Base-by-base conservation (phyloP, 768 basidiomycete genomes). In the Suillus occidentalis region DNA sequence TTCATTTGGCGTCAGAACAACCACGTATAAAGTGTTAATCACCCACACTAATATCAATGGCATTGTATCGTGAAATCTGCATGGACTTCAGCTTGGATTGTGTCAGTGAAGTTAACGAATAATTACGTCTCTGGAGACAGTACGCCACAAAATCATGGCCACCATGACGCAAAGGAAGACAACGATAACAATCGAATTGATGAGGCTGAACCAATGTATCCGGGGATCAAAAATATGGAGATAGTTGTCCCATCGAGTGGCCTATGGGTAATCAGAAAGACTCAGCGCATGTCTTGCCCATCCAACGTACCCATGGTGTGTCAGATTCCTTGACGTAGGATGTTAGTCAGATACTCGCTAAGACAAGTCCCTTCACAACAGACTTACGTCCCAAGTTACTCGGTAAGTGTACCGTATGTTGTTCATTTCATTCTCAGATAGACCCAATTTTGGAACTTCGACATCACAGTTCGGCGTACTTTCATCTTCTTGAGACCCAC, bases 181-280 rank as follows among this genome's bases (percentile, higher is more conserved):
- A 34, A 92, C 94, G 65, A 99, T 94, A 67, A 97, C 87, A 28
- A 97, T 77, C 2, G 95, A 96, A 76, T 98, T 98, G 72, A 97
- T 84, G 60, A 99, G 83, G 70, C 91, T 94, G 80, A 98, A 95
- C 93, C 95, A 97, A 77, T 99, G 97, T 64, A 99, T 97, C 60
- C 89, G 87, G 53, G 94, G 94, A 71, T 96, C 94, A 69, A 95
- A 92, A 61, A 97, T 91, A 70, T 95, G 94, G 22, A 98, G 86
- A 74, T 99, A 99, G 71, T 90, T 91, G 74, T 99, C 97, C 96
- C 97, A 99, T 60, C 97, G 84, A 4, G 95, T 93, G 6, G 95
- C 96, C 94, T 94, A 78, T 18, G 22, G 63, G 55, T 69, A 0
- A 73, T 75, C 10, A 70, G 57, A 31, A 56, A 18, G 25, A 18